Evolutionary conservation across 306 rosid species (phyloP).

Genomic region (Alnus glutinosa): DNA sequence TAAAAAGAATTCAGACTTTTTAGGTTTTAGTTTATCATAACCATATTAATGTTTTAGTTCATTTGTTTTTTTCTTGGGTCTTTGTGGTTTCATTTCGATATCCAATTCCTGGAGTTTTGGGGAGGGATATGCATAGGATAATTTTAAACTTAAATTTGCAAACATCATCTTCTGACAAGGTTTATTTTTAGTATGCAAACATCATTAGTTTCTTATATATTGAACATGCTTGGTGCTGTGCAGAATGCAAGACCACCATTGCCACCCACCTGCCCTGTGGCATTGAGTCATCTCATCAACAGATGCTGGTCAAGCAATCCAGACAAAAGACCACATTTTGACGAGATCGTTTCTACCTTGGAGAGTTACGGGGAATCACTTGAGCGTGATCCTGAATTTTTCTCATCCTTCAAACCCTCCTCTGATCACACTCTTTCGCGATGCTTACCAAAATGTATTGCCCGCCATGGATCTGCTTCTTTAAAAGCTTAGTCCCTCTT

Average conservation of each 20-base stretch:
- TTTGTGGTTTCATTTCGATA: background rate
- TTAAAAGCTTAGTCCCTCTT: conserved; percentile 27
- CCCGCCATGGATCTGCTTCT: conserved; percentile 37
- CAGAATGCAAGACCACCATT: conserved; percentile 96
- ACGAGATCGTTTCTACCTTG: conserved; percentile 68
- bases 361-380: conserved; percentile 55
- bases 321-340: conserved; percentile 74
- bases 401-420: conserved; percentile 51
- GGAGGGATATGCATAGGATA: background rate
- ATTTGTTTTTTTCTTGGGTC: background rate
- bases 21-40: background rate
- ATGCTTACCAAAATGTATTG: conserved; percentile 58
- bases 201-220: background rate
- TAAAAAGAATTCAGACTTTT: background rate
- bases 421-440: conserved; percentile 30
- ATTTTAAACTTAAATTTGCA: background rate
- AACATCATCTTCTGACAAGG: background rate
- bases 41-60: background rate
- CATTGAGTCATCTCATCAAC: conserved; percentile 64
- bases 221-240: conserved; percentile 26
- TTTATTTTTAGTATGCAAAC: background rate
- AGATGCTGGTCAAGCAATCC: conserved; percentile 88
- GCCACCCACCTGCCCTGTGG: conserved; percentile 77
- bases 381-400: conserved; percentile 65
- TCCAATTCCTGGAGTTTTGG: background rate